These are phyloP conservation scores for Candida freyschussii DNA, from an alignment of 1,139 yeast genomes.

Conservation along the genomic window DNA sequence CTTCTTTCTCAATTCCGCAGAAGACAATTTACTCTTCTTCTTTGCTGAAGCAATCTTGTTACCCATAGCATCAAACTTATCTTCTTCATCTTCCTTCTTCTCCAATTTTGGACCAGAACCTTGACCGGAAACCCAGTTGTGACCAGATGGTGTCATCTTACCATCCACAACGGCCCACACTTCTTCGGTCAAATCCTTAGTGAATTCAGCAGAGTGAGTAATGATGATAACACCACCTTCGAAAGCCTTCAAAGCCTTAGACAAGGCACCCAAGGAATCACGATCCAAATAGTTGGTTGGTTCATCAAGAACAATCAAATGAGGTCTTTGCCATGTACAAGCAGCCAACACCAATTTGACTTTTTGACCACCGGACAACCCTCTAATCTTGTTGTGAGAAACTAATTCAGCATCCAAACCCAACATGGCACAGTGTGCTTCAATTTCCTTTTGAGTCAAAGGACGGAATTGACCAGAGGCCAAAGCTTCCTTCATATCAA, in stretches of 20 bases:
- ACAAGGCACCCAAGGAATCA: constrained; percentile 98
- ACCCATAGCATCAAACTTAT: constrained; percentile 99
- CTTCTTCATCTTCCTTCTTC: constrained; percentile 97
- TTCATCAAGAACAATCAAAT: constrained; percentile 97
- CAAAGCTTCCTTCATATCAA: constrained; percentile 99
- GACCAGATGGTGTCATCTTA: constrained; percentile 99
- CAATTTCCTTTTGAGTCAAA: constrained; percentile 98
- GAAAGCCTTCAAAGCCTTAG: constrained; percentile 97
- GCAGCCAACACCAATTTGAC: constrained; percentile 99
- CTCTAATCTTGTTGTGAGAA: constrained; percentile 99
- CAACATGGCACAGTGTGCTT: constrained; percentile 96
- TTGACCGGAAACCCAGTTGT: constrained; percentile 99
- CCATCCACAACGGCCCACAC: constrained; percentile 99
- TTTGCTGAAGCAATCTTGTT: constrained; percentile 95
- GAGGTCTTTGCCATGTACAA: constrained; percentile 99
- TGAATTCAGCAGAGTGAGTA: constrained; percentile 99
- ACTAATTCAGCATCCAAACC: constrained; percentile 99
- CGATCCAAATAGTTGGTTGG: constrained; percentile 99
- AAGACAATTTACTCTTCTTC: constrained; percentile 96
- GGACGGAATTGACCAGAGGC: constrained; percentile 99
- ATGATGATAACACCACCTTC: constrained; percentile 99
- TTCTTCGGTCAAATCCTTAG: constrained; percentile 98
- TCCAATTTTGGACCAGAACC: constrained; percentile 99
- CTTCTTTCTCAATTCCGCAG: constrained; percentile 99
- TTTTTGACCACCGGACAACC: constrained; percentile 99